A percentile compares a stretch with the other conserved stretches of the same genome.
Conservation (phyloP, 352 stramenopile genomes). For the Globisporangium sylvaticum region DNA sequence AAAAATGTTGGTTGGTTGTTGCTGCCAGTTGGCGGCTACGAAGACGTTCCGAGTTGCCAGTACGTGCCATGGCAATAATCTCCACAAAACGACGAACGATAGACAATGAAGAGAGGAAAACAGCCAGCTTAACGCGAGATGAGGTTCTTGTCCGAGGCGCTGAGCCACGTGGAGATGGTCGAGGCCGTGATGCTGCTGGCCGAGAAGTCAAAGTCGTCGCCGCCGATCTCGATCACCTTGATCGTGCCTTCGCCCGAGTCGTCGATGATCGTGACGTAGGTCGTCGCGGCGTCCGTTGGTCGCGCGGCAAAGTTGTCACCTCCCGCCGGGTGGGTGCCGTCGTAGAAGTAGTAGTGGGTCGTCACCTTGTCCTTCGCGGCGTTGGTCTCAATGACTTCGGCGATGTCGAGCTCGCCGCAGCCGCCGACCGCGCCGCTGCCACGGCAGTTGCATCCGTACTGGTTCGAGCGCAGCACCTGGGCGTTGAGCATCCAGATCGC, state of each 20-base stretch:
- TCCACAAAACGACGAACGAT: neutral
- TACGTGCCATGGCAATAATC: neutral
- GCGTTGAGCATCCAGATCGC: constrained; percentile 79
- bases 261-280: constrained; percentile 52
- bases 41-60: neutral
- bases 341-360: constrained; percentile 76
- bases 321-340: constrained; percentile 36
- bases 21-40: neutral
- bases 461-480: constrained; percentile 56
- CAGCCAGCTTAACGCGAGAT: constrained; percentile 9
- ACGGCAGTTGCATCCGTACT: constrained; percentile 79
- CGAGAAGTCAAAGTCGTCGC: constrained; percentile 38
- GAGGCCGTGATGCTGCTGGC: constrained; percentile 25
- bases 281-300: constrained; percentile 28
- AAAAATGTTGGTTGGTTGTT: neutral
- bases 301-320: constrained; percentile 41
- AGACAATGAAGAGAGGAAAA: neutral
- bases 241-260: constrained; percentile 30
- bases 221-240: constrained; percentile 44
- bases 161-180: constrained; percentile 32
- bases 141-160: constrained; percentile 35
- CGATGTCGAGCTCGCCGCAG: constrained; percentile 70
- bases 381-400: constrained; percentile 71
- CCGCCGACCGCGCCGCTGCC: constrained; percentile 42
- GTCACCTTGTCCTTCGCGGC: constrained; percentile 45